Conservation (phyloP, 176 grass and related monocot species). For the Carex myosuroides region DNA sequence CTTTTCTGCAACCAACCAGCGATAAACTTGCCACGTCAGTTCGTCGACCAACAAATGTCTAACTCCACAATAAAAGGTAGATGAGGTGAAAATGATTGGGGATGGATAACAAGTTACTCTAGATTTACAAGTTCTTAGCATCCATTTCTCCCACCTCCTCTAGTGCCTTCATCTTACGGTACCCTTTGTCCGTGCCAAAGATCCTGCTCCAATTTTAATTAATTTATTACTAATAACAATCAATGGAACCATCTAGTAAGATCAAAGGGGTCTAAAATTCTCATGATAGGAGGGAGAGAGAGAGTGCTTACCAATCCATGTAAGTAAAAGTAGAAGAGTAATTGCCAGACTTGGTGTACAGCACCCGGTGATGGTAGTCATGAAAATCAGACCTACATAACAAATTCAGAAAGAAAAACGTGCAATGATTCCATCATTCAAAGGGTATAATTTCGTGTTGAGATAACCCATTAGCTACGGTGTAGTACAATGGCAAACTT, state of each 20-base stretch:
- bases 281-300: neutral
- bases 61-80: neutral
- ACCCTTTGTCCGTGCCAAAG: slow-evolving; percentile 76
- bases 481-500: neutral
- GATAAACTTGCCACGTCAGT: slow-evolving; percentile 14
- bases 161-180: slow-evolving; percentile 49
- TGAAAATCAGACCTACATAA: slow-evolving; percentile 64
- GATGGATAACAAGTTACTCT: neutral
- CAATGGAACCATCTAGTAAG: neutral
- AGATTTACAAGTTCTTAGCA: slow-evolving; percentile 38
- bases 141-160: slow-evolving; percentile 32
- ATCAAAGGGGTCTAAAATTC: neutral
- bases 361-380: slow-evolving; percentile 85
- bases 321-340: slow-evolving; percentile 93
- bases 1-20: neutral
- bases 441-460: neutral
- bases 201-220: slow-evolving; percentile 37
- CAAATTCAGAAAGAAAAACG: neutral
- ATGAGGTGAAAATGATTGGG: neutral
- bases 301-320: slow-evolving; percentile 67
- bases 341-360: slow-evolving; percentile 83
- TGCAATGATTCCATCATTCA: neutral
- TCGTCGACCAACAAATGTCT: neutral
- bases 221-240: neutral
- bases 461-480: neutral